phyloP scores from a whole-genome alignment of 768 basidiomycete species.

The Hortiboletus campestris region DNA sequence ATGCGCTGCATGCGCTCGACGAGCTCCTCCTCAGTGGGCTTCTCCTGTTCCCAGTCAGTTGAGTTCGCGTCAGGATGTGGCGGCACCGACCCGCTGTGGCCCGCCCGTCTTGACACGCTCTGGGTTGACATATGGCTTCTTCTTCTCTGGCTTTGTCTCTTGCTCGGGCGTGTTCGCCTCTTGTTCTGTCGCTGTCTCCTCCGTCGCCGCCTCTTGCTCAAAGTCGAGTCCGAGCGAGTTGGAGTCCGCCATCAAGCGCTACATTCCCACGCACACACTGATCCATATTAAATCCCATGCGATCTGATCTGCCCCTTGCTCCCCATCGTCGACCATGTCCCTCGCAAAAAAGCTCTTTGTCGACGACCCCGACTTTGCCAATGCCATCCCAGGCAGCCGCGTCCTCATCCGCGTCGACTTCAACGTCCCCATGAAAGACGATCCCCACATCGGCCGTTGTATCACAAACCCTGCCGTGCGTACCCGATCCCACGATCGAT shows the following conservation, averaged over 20 bases:
- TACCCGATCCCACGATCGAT: slow-evolving; percentile 20
- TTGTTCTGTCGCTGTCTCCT: slow-evolving; percentile 9
- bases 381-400: slow-evolving; percentile 77
- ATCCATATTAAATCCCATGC: slow-evolving; percentile 8
- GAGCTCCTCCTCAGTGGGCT: slow-evolving; percentile 65
- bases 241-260: slow-evolving; percentile 39
- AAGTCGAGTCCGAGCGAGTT: slow-evolving; percentile 77
- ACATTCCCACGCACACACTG: slow-evolving; percentile 23
- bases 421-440: slow-evolving; percentile 87
- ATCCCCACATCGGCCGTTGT: slow-evolving; percentile 69
- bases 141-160: slow-evolving; percentile 45
- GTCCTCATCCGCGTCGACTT: slow-evolving; percentile 96
- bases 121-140: slow-evolving; percentile 75
- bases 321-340: slow-evolving; percentile 60
- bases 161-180: slow-evolving; percentile 5
- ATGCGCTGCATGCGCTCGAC: slow-evolving; percentile 68
- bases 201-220: slow-evolving; percentile 33
- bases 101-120: slow-evolving; percentile 86
- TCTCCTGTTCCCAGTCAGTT: slow-evolving; percentile 49
- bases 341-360: slow-evolving; percentile 94
- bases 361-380: slow-evolving; percentile 60
- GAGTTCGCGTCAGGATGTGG: neutral
- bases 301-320: neutral
- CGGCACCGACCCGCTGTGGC: slow-evolving; percentile 53
- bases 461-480: slow-evolving; percentile 97